phyloP scores from a whole-genome alignment of 805 yeast species.

The Isabelozyma rhagii region DNA sequence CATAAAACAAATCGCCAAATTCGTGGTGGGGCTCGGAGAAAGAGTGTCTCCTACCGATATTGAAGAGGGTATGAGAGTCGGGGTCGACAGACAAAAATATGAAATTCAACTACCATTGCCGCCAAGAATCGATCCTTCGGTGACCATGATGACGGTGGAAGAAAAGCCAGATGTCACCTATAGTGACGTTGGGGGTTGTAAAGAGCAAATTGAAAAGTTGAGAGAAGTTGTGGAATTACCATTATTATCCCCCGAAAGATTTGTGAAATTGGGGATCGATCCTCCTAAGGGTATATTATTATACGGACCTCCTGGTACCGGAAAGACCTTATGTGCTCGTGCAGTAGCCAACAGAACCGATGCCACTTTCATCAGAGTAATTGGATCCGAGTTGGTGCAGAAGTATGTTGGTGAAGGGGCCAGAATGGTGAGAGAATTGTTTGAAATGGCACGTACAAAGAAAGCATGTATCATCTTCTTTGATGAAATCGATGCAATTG shows the following conservation, averaged over 20 bases:
- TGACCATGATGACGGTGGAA: constrained; percentile 99
- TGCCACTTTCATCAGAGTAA: constrained; percentile 96
- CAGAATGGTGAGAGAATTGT: constrained; percentile 96
- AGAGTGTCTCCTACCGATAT: constrained; percentile 97
- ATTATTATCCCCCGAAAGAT: constrained; percentile 90
- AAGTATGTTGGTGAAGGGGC: constrained; percentile 99
- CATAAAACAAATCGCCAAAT: constrained; percentile 96
- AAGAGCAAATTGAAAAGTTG: constrained; percentile 94
- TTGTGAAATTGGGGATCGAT: constrained; percentile 94
- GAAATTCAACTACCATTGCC: constrained; percentile 97
- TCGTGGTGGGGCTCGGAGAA: constrained; percentile 95
- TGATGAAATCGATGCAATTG: constrained; percentile 98
- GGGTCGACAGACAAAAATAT: constrained; percentile 96
- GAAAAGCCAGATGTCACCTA: constrained; percentile 99
- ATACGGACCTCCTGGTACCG: constrained; percentile 99
- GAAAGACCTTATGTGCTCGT: constrained; percentile 96
- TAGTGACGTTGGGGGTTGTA: constrained; percentile 97
- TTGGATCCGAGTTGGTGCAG: constrained; percentile 97
- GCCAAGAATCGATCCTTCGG: constrained; percentile 95
- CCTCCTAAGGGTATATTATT: constrained; percentile 97
- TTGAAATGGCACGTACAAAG: constrained; percentile 98
- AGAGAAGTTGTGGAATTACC: constrained; percentile 97
- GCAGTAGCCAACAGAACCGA: constrained; percentile 99
- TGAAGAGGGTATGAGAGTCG: constrained; percentile 99
- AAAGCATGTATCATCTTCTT: constrained; percentile 97